Evolutionary conservation across 1,284 basidiomycete genomes (phyloP).

Genomic region (Boletellus sp.): DNA sequence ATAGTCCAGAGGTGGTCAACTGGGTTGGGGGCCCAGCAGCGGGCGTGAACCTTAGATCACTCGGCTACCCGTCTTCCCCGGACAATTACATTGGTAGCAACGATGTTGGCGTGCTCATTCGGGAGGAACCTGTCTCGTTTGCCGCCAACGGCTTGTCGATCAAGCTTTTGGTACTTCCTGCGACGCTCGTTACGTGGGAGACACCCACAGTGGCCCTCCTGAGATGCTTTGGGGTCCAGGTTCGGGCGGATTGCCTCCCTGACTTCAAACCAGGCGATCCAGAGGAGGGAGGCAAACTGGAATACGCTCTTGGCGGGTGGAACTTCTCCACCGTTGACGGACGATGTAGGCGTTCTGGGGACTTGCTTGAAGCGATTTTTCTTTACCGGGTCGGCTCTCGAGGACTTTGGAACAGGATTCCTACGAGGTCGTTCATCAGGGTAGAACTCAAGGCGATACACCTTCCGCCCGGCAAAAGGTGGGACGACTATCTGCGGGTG

Average conservation of each 20-base stretch:
- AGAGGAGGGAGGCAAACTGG: background rate
- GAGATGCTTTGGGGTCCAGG: background rate
- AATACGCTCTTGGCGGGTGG: background rate
- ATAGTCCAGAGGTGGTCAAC: background rate
- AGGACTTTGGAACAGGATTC: background rate
- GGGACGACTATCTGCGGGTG: background rate
- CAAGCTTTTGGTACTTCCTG: background rate
- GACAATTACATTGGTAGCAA: background rate
- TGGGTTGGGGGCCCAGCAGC: background rate
- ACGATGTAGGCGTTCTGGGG: background rate
- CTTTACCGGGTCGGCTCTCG: background rate
- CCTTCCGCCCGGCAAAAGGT: background rate
- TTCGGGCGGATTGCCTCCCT: background rate
- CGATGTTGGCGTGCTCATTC: background rate
- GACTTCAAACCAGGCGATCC: background rate
- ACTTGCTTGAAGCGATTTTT: background rate
- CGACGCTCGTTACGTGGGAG: background rate
- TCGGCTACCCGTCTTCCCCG: background rate
- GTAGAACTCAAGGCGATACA: background rate
- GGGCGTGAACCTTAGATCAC: background rate
- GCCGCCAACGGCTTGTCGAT: background rate
- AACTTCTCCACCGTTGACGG: background rate
- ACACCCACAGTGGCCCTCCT: background rate
- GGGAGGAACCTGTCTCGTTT: background rate
- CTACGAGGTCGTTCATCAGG: background rate